Conservation (phyloP, 192 early-diverging fungal species). For the Entomortierella chlamydospora region DNA sequence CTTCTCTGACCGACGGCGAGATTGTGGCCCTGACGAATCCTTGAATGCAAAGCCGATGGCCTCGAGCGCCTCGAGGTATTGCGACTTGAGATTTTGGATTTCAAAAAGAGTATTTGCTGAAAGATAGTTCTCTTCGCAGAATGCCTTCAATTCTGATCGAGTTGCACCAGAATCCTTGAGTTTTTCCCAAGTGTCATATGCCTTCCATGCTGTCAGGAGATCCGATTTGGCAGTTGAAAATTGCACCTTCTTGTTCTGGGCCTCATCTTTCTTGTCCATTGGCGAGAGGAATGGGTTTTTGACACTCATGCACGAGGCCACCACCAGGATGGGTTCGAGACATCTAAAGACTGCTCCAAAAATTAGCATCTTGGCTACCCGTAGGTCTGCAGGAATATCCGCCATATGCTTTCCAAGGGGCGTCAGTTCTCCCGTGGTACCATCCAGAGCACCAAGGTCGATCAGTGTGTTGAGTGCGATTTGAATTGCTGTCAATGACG, state of each 20-base stretch:
- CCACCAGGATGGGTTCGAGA: constrained; percentile 75
- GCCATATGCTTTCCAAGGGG: constrained; percentile 78
- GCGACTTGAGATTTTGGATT: constrained; percentile 66
- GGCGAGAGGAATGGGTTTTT: constrained; percentile 62
- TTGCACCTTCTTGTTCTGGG: constrained; percentile 49
- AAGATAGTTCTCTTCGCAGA: constrained; percentile 68
- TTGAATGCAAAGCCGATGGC: constrained; percentile 69
- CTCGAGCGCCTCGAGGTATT: constrained; percentile 69
- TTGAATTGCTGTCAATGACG: constrained; percentile 65
- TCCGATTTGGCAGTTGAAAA: constrained; percentile 55
- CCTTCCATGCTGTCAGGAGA: constrained; percentile 58
- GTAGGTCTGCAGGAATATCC: constrained; percentile 78
- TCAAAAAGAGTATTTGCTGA: constrained; percentile 73
- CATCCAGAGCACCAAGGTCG: constrained; percentile 68
- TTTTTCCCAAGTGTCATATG: constrained; percentile 57
- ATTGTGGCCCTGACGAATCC: not conserved
- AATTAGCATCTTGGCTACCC: constrained; percentile 84
- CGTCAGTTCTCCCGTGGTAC: constrained; percentile 63
- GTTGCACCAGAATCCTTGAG: constrained; percentile 28
- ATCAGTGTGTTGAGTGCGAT: constrained; percentile 69
- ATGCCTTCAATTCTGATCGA: constrained; percentile 38
- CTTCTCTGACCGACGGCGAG: constrained; percentile 24
- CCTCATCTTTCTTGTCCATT: constrained; percentile 38
- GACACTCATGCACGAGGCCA: constrained; percentile 75
- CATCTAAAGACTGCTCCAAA: constrained; percentile 79